Conservation (phyloP, 1,139 yeast species). For the Lodderomyces oxycetoniae region DNA sequence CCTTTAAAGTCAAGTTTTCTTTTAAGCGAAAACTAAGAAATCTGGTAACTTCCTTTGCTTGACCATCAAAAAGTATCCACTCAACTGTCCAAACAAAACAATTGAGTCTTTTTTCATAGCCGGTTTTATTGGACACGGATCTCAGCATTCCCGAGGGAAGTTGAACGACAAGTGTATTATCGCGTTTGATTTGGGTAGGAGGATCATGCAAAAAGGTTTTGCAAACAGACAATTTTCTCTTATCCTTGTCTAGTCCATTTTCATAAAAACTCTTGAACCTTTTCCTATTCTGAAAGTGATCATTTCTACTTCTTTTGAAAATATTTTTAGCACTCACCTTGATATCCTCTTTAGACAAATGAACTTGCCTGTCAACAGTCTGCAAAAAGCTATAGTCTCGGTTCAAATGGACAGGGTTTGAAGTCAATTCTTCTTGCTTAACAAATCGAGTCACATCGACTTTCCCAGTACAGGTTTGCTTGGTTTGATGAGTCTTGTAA, state of each 20-base stretch:
- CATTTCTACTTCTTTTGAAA: constrained; percentile 25
- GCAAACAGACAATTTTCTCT: constrained; percentile 21
- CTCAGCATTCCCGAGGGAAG: constrained; percentile 79
- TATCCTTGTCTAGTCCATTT: constrained; percentile 20
- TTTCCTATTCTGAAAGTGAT: constrained; percentile 11
- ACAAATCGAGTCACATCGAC: constrained; percentile 61
- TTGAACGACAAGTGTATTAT: constrained; percentile 37
- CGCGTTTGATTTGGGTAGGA: constrained; percentile 25
- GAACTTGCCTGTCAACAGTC: constrained; percentile 53
- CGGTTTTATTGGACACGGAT: constrained; percentile 60
- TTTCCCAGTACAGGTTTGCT: constrained; percentile 61
- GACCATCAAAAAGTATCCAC: constrained; percentile 47
- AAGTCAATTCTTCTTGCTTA: constrained; percentile 35
- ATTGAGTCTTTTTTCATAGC: constrained; percentile 63
- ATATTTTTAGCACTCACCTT: constrained; percentile 31
- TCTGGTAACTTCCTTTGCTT: constrained; percentile 19
- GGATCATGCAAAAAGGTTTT: constrained; percentile 24
- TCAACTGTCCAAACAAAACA: constrained; percentile 78
- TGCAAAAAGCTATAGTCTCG: constrained; percentile 80
- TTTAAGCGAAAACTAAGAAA: constrained; percentile 46
- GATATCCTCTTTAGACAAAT: constrained; percentile 49
- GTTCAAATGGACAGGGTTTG: constrained; percentile 46
- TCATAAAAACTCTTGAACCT: constrained; percentile 11
- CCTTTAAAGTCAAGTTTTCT: constrained; percentile 31
- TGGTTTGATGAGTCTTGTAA: constrained; percentile 63